A percentile compares a stretch with the other conserved stretches of the same genome.
phyloP scores from a whole-genome alignment of 1,284 basidiomycete genomes.

The Earliella scabrosa region DNA sequence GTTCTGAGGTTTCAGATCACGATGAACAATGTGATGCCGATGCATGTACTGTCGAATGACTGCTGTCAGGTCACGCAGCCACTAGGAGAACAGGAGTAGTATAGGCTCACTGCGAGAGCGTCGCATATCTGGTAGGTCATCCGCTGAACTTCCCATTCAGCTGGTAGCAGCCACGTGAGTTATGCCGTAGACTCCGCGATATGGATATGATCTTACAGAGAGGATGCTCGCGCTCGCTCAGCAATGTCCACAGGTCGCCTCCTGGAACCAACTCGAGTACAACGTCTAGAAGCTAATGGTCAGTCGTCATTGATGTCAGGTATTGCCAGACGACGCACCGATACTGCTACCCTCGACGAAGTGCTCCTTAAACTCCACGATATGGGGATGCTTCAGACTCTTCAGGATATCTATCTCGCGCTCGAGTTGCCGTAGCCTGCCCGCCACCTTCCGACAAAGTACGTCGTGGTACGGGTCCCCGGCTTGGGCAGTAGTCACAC shows the following conservation, averaged over 20 bases:
- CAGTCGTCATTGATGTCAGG: no score
- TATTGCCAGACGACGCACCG: constrained; percentile 43
- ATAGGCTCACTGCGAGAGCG: constrained; percentile 59
- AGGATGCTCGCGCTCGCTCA: constrained; percentile 55
- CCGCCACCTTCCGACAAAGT: constrained; percentile 20
- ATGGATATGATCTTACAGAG: no score
- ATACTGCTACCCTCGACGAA: constrained; percentile 68
- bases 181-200: no score
- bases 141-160: constrained; percentile 57
- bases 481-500: no score
- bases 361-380: constrained; percentile 79
- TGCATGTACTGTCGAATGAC: constrained; percentile 69
- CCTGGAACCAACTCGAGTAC: constrained; percentile 17
- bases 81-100: no score
- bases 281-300: not conserved
- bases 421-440: not conserved
- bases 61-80: no score
- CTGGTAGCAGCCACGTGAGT: no score
- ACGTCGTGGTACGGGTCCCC: constrained; percentile 29
- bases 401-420: constrained; percentile 79
- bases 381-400: constrained; percentile 75
- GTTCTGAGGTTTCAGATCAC: constrained; percentile 94
- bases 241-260: constrained; percentile 58
- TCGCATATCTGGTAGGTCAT: constrained; percentile 78
- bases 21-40: constrained; percentile 75